Percentiles rank a stretch among this genome's conserved stretches.
Evolutionary conservation across 495 filamentous ascomycete species (phyloP).

Genomic region (Xylaria grammica): DNA sequence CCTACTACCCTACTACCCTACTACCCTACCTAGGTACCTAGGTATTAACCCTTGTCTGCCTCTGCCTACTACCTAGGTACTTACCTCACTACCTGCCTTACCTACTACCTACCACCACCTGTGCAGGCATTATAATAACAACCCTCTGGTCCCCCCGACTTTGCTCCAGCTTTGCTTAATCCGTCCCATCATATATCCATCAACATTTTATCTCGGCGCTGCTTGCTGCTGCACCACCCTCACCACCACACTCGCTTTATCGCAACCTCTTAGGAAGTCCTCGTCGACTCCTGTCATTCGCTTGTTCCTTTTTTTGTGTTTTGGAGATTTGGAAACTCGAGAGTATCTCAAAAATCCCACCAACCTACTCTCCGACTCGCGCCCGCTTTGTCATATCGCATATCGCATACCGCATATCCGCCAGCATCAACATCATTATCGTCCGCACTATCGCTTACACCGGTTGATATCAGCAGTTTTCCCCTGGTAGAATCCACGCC

Average conservation of each 20-base stretch:
- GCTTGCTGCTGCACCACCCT: conserved; percentile 40
- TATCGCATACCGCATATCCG: background rate
- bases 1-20: no score
- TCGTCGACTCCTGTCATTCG: conserved; percentile 70
- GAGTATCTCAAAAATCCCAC: conserved; percentile 23
- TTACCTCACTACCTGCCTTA: no score
- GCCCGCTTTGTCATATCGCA: conserved; percentile 29
- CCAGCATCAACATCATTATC: background rate
- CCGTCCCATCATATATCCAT: conserved; percentile 35
- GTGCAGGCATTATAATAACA: conserved; percentile 19
- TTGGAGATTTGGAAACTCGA: conserved; percentile 45
- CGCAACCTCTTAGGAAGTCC: conserved; percentile 59
- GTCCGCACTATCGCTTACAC: background rate
- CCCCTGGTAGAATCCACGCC: background rate
- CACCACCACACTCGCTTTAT: conserved; percentile 58
- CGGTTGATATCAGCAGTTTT: conserved; percentile 12
- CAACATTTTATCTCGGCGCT: conserved; percentile 40
- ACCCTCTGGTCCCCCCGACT: conserved; percentile 19
- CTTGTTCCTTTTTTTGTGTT: conserved; percentile 56
- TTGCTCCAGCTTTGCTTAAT: conserved; percentile 18
- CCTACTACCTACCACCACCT: no score
- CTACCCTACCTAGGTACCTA: no score
- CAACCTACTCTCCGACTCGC: conserved; percentile 25
- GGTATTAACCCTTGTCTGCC: no score
- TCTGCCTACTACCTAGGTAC: no score